phyloP scores from a whole-genome alignment of 1,139 yeast species.

The Zhuliangozyma blackwelliae region DNA sequence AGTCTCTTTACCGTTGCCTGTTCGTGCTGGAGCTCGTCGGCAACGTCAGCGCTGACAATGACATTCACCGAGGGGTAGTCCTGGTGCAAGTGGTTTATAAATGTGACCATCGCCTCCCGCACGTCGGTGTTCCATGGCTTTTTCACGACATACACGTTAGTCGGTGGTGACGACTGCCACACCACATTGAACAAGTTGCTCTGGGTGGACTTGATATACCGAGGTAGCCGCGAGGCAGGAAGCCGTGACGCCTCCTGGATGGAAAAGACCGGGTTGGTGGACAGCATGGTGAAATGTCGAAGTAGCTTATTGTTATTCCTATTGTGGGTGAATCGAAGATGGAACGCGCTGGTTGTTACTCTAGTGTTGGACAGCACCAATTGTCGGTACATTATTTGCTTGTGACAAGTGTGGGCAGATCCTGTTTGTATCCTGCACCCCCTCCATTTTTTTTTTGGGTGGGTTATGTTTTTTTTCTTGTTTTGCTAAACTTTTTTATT shows the following conservation, averaged over 20 bases:
- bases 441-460: no score
- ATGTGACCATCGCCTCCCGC: constrained; percentile 59
- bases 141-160: constrained; percentile 73
- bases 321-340: no score
- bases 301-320: no score
- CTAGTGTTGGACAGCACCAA: no score
- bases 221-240: constrained; percentile 9
- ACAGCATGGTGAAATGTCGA: not conserved
- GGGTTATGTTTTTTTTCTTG: not conserved
- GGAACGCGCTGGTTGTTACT: no score
- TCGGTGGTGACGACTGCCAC: constrained; percentile 45
- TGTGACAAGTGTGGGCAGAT: no score
- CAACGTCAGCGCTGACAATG: constrained; percentile 71
- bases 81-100: constrained; percentile 52
- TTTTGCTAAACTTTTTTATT: not conserved
- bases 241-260: constrained; percentile 8
- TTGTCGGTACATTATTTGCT: no score
- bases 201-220: constrained; percentile 9
- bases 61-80: constrained; percentile 70
- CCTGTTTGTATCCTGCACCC: no score
- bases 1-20: constrained; percentile 3
- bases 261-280: not conserved
- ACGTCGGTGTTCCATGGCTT: constrained; percentile 77
- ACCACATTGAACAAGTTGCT: constrained; percentile 29
- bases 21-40: constrained; percentile 60